A percentile compares a stretch with the other conserved stretches of the same genome.
Conservation (phyloP, 2,329 filamentous ascomycete species). For the Trichoderma semiorbis region DNA sequence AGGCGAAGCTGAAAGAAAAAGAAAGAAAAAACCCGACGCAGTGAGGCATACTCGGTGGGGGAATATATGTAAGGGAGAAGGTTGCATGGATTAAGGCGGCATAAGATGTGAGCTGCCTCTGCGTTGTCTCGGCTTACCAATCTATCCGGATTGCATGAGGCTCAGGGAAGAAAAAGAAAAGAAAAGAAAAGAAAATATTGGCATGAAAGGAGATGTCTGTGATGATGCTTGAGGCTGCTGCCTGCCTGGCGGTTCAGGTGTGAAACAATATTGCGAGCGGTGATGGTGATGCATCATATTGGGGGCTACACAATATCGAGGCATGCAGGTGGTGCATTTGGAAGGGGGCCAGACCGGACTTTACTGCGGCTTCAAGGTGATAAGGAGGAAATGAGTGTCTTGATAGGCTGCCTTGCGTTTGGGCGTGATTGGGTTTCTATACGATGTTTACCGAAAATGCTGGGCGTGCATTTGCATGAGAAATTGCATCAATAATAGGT, state of each 20-base stretch:
- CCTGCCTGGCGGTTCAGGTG: neutral
- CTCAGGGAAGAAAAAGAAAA: neutral
- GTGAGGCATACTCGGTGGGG: neutral
- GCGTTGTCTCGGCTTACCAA: neutral
- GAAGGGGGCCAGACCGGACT: neutral
- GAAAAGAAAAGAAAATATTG: neutral
- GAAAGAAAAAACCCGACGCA: neutral
- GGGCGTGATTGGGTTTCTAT: neutral
- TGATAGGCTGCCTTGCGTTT: neutral
- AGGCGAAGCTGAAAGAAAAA: neutral
- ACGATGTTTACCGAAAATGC: neutral
- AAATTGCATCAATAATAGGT: neutral
- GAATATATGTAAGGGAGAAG: neutral
- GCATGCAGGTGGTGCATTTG: neutral
- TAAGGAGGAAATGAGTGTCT: neutral
- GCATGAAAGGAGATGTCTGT: neutral
- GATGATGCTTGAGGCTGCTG: neutral
- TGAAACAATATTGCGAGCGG: neutral
- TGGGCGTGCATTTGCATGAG: neutral
- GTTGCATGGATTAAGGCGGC: neutral
- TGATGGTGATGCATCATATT: neutral
- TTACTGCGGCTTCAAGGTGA: neutral
- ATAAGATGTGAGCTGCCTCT: neutral
- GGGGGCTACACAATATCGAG: neutral
- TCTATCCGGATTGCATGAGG: neutral